Conservation (phyloP, 371 early-diverging fungal genomes). For the Circinella umbellata region DNA sequence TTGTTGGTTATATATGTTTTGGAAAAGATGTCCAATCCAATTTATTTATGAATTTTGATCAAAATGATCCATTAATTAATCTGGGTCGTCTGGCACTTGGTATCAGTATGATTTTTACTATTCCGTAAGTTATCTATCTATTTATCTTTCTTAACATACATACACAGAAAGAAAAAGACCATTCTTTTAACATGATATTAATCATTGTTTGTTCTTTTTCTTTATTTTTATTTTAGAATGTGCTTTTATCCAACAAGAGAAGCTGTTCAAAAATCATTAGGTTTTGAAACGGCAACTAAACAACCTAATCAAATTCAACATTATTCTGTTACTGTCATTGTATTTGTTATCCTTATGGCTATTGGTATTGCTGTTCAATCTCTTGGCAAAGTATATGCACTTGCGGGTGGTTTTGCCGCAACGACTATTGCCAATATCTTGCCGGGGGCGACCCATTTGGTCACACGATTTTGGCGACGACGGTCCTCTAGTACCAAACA, state of each 20-base stretch:
- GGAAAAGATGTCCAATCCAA: conserved; percentile 59
- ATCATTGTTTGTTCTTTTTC: no score
- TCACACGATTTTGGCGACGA: conserved; percentile 22
- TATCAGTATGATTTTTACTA: conserved; percentile 57
- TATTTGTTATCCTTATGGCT: conserved; percentile 36
- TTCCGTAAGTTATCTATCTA: conserved; percentile 40
- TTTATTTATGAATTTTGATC: conserved; percentile 60
- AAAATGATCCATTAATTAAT: conserved; percentile 55
- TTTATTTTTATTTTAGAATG: conserved; percentile 19
- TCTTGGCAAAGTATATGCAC: conserved; percentile 47
- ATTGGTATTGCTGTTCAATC: conserved; percentile 38
- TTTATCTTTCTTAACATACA: not conserved
- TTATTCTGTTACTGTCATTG: conserved; percentile 36
- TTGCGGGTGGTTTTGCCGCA: conserved; percentile 54
- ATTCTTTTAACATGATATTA: no score
- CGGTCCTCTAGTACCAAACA: not conserved
- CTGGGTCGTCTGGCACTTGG: conserved; percentile 56
- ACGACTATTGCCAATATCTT: conserved; percentile 52
- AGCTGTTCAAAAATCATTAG: conserved; percentile 46
- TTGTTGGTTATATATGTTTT: conserved; percentile 60
- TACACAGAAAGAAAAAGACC: not conserved
- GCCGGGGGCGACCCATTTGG: conserved; percentile 42
- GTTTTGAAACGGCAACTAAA: conserved; percentile 36
- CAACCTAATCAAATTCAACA: conserved; percentile 41
- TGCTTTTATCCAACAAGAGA: conserved; percentile 53